A percentile compares a stretch with the other conserved stretches of the same genome.
phyloP scores from a whole-genome alignment of 768 basidiomycete genomes.

The Leucocoprinus birnbaumii region DNA sequence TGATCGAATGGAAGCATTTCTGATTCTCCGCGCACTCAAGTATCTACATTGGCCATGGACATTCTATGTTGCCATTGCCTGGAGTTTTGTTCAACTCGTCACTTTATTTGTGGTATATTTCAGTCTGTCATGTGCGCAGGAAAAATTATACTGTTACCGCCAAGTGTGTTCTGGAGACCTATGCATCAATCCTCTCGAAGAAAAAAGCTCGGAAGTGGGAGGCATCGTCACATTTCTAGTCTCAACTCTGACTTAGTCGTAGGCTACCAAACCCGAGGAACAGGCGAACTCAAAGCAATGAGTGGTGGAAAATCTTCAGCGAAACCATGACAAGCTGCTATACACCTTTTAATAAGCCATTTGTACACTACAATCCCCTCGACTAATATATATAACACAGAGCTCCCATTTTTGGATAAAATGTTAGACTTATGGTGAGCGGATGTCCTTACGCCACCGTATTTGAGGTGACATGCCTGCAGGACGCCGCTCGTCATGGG shows the following conservation, averaged over 20 bases:
- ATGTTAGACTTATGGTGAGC: conserved; percentile 5
- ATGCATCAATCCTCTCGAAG: conserved; percentile 55
- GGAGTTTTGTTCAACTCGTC: conserved; percentile 55
- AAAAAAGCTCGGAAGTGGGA: conserved; percentile 53
- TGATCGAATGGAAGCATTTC: too few species aligned
- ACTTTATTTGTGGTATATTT: conserved; percentile 48
- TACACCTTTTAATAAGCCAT: conserved; percentile 64
- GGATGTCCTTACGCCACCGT: too few species aligned
- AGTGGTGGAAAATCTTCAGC: too few species aligned
- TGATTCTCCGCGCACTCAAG: conserved; percentile 33
- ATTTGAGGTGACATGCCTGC: too few species aligned
- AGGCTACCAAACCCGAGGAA: too few species aligned
- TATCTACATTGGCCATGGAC: conserved; percentile 74
- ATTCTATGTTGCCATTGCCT: conserved; percentile 66
- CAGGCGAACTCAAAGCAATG: conserved; percentile 23
- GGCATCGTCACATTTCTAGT: not conserved
- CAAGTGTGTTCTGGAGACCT: conserved; percentile 74
- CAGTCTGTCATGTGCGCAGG: not conserved
- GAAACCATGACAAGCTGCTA: conserved; percentile 48
- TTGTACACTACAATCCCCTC: too few species aligned
- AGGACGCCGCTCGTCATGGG: conserved; percentile 3
- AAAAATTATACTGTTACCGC: not conserved
- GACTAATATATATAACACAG: too few species aligned
- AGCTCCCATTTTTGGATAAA: not conserved
- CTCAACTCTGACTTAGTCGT: too few species aligned